These are phyloP conservation scores for Phanerochaete carnosa DNA, from an alignment of 768 basidiomycete species.

Conservation along the genomic window DNA sequence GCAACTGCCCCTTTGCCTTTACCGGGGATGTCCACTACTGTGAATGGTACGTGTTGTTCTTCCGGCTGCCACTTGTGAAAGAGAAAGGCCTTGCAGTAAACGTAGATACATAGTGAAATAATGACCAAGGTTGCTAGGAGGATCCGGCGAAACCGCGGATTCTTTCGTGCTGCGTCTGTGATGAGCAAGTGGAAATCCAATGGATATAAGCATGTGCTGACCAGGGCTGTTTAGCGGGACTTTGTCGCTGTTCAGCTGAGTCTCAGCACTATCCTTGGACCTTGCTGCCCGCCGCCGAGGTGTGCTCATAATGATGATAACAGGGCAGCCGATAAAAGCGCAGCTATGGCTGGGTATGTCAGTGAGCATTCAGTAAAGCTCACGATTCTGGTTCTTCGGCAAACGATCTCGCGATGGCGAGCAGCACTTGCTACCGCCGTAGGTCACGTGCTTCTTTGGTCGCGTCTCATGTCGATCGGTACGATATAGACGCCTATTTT, in stretches of 20 bases:
- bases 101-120: not conserved
- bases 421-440: too few relatives aligned
- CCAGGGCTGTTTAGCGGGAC: not conserved
- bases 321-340: not conserved
- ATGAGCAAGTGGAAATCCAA: not conserved
- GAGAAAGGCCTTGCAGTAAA: constrained; percentile 3
- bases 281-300: not conserved
- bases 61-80: not conserved
- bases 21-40: constrained; percentile 47
- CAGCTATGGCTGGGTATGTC: too few relatives aligned
- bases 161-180: not conserved
- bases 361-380: too few relatives aligned
- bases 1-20: constrained; percentile 57
- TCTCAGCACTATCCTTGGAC: too few relatives aligned
- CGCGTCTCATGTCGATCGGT: constrained; percentile 12
- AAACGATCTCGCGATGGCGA: too few relatives aligned
- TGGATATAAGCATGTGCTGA: not conserved
- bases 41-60: constrained; percentile 20
- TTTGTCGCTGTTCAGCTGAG: too few relatives aligned
- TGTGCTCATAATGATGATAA: not conserved
- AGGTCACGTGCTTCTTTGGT: constrained; percentile 6
- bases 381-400: too few relatives aligned
- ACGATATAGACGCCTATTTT: not conserved
- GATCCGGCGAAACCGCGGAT: not conserved
- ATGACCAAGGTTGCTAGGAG: not conserved